phyloP scores from a whole-genome alignment of 805 yeast genomes.

The Lipomyces sp. region DNA sequence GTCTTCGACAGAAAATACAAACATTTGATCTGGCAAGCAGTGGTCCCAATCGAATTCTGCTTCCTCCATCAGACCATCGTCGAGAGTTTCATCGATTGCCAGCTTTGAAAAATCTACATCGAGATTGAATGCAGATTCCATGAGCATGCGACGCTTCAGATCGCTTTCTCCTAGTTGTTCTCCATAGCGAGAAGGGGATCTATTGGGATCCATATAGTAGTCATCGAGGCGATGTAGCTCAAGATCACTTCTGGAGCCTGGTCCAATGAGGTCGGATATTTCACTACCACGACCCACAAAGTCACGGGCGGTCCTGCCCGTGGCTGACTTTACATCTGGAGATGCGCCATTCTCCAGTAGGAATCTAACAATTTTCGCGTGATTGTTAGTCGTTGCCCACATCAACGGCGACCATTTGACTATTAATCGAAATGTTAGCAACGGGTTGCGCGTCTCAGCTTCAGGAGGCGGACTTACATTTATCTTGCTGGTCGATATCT shows the following conservation, averaged over 20 bases:
- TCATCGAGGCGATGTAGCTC: slow-evolving; percentile 33
- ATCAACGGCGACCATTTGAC: slow-evolving; percentile 61
- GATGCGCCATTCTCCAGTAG: slow-evolving; percentile 70
- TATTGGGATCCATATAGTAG: slow-evolving; percentile 39
- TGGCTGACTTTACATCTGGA: slow-evolving; percentile 53
- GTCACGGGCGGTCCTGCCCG: slow-evolving; percentile 58
- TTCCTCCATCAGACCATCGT: slow-evolving; percentile 28
- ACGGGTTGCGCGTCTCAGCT: not conserved
- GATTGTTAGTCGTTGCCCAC: slow-evolving; percentile 81
- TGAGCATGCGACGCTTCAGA: slow-evolving; percentile 35
- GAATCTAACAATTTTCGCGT: slow-evolving; percentile 58
- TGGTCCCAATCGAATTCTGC: slow-evolving; percentile 49
- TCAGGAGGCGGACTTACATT: slow-evolving; percentile 28
- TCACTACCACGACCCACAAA: slow-evolving; percentile 61
- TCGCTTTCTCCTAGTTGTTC: slow-evolving; percentile 35
- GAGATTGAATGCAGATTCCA: slow-evolving; percentile 43
- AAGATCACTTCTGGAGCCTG: slow-evolving; percentile 14
- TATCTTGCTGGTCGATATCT: slow-evolving; percentile 46
- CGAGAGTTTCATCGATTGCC: slow-evolving; percentile 34
- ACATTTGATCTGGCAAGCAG: slow-evolving; percentile 49
- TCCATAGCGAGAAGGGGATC: slow-evolving; percentile 17
- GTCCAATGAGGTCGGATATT: slow-evolving; percentile 58
- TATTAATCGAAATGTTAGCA: not conserved
- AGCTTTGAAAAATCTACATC: slow-evolving; percentile 44
- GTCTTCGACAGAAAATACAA: slow-evolving; percentile 47